Evolutionary conservation across 176 grass and related monocot genomes (phyloP), one percentile per base, ranked within the genome.

Genomic region (Aegilops speltoides): DNA sequence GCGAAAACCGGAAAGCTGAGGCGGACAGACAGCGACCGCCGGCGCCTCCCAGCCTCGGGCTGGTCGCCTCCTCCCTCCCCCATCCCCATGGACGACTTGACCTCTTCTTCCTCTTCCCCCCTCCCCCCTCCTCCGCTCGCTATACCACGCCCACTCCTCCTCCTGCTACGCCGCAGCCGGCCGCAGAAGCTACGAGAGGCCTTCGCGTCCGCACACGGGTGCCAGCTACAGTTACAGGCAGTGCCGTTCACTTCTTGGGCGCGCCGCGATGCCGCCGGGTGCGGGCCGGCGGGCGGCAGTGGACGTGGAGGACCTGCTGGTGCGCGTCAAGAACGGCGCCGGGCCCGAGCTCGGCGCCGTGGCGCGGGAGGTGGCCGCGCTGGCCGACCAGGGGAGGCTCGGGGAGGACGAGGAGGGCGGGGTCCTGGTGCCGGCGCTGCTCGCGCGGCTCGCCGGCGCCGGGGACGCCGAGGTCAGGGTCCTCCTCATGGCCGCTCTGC

Each of bases 281-380:
- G 29, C 72, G 34, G 48, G 17, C 45, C 52, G 45, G 41, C 50
- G 71, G 13, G 34, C 45, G 54, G 43, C 43, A 25, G 81, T 89
- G 34, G 92, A 94, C 10, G 89, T 92, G 43, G 92, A 94, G 89
- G 89, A 92, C 79, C 79, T 94, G 5, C 48, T 92, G 13, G 89
- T 94, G 59, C 81, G 89, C 87, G 85, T 92, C 41, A 92, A 94
- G 90, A 94, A 70, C 46, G 89, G 87, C 34, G 16, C 67, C 7
- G 87, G 83, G 28, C 28, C 24, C 6, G 89, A 88, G 17, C 90
- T 91, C 63, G 78, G 48, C 82, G 71, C 15, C 29, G 86, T 78
- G 31, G 86, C 86, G 13, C 31, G 63, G 77, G 90, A 88, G 86
- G 78, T 91, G 23, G 90, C 77, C 0, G 71, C 82, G 38, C 71